These are phyloP conservation scores for Ascochyta fabae DNA, from an alignment of 2,329 filamentous ascomycete species.

Conservation along the genomic window DNA sequence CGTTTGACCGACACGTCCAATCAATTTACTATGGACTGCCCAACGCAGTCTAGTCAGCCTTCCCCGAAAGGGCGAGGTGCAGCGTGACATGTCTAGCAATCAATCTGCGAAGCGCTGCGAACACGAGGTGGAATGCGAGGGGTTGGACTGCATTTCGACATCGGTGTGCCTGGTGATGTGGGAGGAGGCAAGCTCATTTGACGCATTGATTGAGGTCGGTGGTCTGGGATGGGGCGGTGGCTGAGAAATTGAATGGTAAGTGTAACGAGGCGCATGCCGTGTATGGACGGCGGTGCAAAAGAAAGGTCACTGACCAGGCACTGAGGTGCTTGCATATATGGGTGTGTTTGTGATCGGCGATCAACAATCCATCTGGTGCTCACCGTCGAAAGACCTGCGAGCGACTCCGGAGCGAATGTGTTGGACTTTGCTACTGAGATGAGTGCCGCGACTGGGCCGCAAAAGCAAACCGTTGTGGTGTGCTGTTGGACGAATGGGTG, in stretches of 20 bases:
- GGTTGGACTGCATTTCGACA: conserved; percentile 1
- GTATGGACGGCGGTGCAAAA: background rate
- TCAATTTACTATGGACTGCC: conserved; percentile 10
- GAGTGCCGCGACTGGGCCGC: conserved; percentile 1
- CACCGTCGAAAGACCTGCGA: background rate
- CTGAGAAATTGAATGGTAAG: background rate
- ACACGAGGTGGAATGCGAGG: conserved; percentile 12
- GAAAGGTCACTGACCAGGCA: conserved; percentile 10
- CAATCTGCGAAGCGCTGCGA: conserved; percentile 12
- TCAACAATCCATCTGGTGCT: background rate
- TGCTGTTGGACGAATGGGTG: conserved; percentile 8
- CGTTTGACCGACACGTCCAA: background rate
- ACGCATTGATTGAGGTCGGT: no score
- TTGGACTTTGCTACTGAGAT: background rate
- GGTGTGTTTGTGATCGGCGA: conserved; percentile 9
- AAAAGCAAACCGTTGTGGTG: conserved; percentile 10
- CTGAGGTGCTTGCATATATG: conserved; percentile 1
- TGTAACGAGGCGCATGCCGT: background rate
- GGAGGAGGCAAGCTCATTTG: background rate
- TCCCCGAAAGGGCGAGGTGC: conserved; percentile 6
- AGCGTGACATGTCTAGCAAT: conserved; percentile 9
- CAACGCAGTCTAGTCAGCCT: background rate
- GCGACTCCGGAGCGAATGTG: conserved; percentile 2
- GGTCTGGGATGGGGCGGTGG: background rate
- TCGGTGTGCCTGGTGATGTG: background rate